Base-by-base conservation (phyloP, 208 protist species). In the Acanthamoeba castellanii region DNA sequence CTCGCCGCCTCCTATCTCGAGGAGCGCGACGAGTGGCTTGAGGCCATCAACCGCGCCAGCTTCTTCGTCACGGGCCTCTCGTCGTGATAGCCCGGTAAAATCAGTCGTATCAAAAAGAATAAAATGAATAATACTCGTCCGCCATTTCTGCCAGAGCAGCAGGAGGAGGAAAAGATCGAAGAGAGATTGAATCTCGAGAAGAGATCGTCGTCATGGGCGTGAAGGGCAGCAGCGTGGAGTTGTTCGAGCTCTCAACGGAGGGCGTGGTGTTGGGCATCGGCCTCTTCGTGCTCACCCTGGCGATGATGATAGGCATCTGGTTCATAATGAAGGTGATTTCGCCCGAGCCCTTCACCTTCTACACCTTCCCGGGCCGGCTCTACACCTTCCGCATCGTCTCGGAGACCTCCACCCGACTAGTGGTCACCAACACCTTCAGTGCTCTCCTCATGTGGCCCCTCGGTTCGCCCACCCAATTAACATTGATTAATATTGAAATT, bases 291-390 rank as follows among this genome's bases (percentile, higher is more conserved):
- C 76, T 85, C n/a, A 57, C 76, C 6, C 47, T 85, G 76, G 76
- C 76, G 7, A 85, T 85, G 76, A 85, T 85, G 76, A 34, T 85
- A 5, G 76, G 76, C 16, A 50, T 85, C 45, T 85, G 76, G 76
- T 85, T 85, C n/a, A 57, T 85, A 14, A 85, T 85, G 76, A 85
- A 85, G 76, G 76, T 57, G 27, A 85, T 85, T 34, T 22, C 76
- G 14, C 16, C 76, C 34, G 76, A 85, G 45, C 76, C 76, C 5
- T 85, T 85, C 76, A 85, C 76, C 14, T 85, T 85, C n/a, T 85
- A 85, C 45, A 85, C 76, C 42, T 85, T 85, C n/a, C 76, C 76
- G 8, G 76, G 76, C 27, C 76, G 76, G 9, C 76, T 85, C 42
- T 85, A 85, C 76, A 85, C 76, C 16, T 85, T 34, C 76, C 76